These are phyloP conservation scores for Citrus reticulata DNA, from an alignment of 345 rosid species.

Conservation along the genomic window DNA sequence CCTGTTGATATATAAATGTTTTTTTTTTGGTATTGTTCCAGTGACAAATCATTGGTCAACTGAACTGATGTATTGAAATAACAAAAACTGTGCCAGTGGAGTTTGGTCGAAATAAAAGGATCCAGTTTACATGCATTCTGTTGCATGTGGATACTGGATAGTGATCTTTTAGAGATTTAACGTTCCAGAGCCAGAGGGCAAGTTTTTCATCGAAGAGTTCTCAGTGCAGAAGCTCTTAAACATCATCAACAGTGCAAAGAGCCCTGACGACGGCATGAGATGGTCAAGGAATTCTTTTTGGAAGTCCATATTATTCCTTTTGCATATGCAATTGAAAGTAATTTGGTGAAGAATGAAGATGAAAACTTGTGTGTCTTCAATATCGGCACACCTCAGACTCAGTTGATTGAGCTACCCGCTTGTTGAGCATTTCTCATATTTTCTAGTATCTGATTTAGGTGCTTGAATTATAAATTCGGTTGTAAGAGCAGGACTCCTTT, in stretches of 20 bases:
- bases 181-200: slow-evolving; percentile 53
- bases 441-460: too few species aligned
- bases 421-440: too few species aligned
- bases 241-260: slow-evolving; percentile 62
- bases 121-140: slow-evolving; percentile 64
- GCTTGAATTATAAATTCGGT: too few species aligned
- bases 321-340: background rate
- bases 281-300: slow-evolving; percentile 84
- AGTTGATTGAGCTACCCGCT: background rate
- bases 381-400: background rate
- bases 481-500: too few species aligned
- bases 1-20: background rate
- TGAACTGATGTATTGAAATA: slow-evolving; percentile 40
- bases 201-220: slow-evolving; percentile 77
- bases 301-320: slow-evolving; percentile 17
- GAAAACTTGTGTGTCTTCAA: background rate
- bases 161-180: slow-evolving; percentile 70
- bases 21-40: background rate
- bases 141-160: slow-evolving; percentile 96
- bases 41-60: background rate
- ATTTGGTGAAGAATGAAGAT: background rate
- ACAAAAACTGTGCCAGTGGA: slow-evolving; percentile 66
- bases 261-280: slow-evolving; percentile 80
- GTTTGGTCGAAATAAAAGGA: slow-evolving; percentile 63
- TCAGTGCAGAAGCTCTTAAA: slow-evolving; percentile 68